Conservation (phyloP, 75 land plant species). For the Sequoia sempervirens region DNA sequence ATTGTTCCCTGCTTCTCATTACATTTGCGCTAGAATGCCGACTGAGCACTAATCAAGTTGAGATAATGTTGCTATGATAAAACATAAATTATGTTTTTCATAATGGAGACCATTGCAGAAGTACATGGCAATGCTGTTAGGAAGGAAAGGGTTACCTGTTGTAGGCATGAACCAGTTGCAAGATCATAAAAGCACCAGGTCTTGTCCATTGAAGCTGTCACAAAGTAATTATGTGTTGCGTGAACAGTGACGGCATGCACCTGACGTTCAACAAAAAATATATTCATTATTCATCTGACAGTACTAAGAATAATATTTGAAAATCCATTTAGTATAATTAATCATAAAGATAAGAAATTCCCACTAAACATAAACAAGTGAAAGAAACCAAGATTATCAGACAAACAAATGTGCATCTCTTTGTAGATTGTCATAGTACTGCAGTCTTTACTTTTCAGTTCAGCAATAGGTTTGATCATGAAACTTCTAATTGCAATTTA, state of each 20-base stretch:
- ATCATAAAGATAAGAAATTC: neutral
- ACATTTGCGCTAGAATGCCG: neutral
- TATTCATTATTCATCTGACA: neutral
- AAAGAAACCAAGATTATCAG: neutral
- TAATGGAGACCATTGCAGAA: neutral
- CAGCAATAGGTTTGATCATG: neutral
- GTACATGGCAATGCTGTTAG: neutral
- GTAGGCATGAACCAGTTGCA: slow-evolving; percentile 64
- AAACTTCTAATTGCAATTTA: neutral
- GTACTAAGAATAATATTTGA: neutral
- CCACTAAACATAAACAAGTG: neutral
- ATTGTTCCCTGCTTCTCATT: neutral
- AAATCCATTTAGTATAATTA: neutral
- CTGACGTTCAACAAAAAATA: slow-evolving; percentile 23
- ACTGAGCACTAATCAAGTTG: neutral
- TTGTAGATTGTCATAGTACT: neutral
- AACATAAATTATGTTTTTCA: neutral
- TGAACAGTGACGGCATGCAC: slow-evolving; percentile 94
- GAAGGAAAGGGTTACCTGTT: slow-evolving; percentile 51
- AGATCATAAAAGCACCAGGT: slow-evolving; percentile 98
- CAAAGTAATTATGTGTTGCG: slow-evolving; percentile 93
- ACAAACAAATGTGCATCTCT: neutral
- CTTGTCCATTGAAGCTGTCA: slow-evolving; percentile 84
- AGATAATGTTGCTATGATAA: neutral
- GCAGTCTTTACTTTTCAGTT: neutral